These are phyloP conservation scores for Raffaelea ambrosiae DNA, from an alignment of 2,329 filamentous ascomycete genomes.

Conservation along the genomic window DNA sequence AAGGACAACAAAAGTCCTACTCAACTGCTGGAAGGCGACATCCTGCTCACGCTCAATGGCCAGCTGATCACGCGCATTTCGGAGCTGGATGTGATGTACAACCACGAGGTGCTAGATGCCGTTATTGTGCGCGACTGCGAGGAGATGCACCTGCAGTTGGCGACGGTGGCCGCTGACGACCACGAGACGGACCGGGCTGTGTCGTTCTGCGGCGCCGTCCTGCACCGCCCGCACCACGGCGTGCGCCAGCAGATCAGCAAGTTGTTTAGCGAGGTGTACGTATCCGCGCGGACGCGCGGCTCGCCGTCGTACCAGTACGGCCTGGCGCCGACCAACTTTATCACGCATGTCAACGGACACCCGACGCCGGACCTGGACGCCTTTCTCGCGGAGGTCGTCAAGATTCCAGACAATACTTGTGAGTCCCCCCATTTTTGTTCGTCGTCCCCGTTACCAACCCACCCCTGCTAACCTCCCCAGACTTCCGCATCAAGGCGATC, in stretches of 20 bases:
- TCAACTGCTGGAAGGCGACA: constrained; percentile 79
- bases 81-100: constrained; percentile 95
- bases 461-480: constrained; percentile 26
- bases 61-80: constrained; percentile 89
- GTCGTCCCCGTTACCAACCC: not conserved
- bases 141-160: constrained; percentile 67
- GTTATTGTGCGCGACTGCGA: constrained; percentile 78
- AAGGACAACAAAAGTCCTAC: constrained; percentile 20
- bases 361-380: constrained; percentile 72
- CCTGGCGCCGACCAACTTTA: constrained; percentile 92
- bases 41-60: constrained; percentile 83
- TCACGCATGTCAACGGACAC: constrained; percentile 88
- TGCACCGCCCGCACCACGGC: constrained; percentile 91
- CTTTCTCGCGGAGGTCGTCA: constrained; percentile 73
- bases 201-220: constrained; percentile 87
- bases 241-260: constrained; percentile 96
- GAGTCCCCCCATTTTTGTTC: constrained; percentile 21
- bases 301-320: constrained; percentile 85
- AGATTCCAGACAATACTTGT: constrained; percentile 93
- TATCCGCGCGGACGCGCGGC: constrained; percentile 75
- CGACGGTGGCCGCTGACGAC: constrained; percentile 80
- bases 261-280: constrained; percentile 92
- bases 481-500: constrained; percentile 94
- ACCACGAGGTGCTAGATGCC: constrained; percentile 72
- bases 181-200: constrained; percentile 89